A percentile compares a stretch with the other conserved stretches of the same genome.
Evolutionary conservation across 2,329 filamentous ascomycete species (phyloP).

Genomic region (Monascus ruber): DNA sequence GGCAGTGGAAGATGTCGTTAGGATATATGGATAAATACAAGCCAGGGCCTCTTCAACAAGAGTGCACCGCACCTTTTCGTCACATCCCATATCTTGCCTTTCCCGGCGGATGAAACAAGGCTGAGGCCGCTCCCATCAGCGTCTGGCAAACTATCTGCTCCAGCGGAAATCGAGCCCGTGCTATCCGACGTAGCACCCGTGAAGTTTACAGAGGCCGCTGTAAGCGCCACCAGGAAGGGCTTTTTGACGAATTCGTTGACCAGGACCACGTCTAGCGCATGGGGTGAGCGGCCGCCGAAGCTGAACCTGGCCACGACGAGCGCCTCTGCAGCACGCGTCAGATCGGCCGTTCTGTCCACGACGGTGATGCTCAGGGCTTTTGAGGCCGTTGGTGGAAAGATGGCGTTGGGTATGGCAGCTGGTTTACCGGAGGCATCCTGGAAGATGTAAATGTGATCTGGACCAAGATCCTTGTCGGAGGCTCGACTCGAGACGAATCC

Average conservation of each 20-base stretch:
- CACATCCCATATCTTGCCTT: too few relatives aligned
- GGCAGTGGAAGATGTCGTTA: constrained; percentile 2
- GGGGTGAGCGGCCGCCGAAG: constrained; percentile 47
- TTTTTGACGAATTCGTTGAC: constrained; percentile 54
- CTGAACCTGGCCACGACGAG: constrained; percentile 44
- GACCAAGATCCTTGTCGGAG: constrained; percentile 32
- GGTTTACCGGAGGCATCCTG: constrained; percentile 6
- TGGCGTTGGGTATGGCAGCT: constrained; percentile 4
- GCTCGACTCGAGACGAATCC: constrained; percentile 37
- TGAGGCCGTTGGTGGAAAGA: constrained; percentile 10
- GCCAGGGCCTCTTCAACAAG: too few relatives aligned
- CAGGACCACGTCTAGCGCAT: constrained; percentile 50
- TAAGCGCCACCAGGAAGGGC: constrained; percentile 43
- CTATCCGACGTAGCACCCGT: constrained; percentile 12
- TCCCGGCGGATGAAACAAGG: too few relatives aligned
- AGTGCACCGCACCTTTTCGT: too few relatives aligned
- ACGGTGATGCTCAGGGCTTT: constrained; percentile 39
- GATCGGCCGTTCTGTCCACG: constrained; percentile 49
- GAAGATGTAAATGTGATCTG: constrained; percentile 20
- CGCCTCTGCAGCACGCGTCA: constrained; percentile 41
- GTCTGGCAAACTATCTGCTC: not conserved
- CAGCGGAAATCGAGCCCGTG: not conserved
- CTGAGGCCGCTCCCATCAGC: too few relatives aligned
- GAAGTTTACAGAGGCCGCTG: constrained; percentile 35
- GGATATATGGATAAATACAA: too few relatives aligned